Evolutionary conservation across 176 grass and related monocot species (phyloP).

Genomic region (Areca catechu): DNA sequence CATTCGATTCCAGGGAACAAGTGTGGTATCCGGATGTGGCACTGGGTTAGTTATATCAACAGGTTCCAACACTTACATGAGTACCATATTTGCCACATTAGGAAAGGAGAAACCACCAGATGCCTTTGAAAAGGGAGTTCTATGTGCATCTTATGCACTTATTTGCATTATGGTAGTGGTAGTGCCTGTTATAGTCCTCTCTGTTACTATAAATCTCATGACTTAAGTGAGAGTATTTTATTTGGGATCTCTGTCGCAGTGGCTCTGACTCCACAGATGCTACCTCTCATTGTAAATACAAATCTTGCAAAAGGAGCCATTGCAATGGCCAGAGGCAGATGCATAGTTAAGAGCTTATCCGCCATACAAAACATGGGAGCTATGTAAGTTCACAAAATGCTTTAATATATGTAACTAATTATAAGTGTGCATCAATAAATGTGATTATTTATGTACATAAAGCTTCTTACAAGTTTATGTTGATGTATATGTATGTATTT

Average conservation of each 20-base stretch:
- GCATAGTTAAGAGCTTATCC: conserved; percentile 36
- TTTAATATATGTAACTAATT: no score
- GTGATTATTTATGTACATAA: no score
- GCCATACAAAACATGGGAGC: conserved; percentile 39
- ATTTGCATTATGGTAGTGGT: conserved; percentile 31
- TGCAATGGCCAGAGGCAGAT: conserved; percentile 31
- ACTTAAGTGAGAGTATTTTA: conserved; percentile 27
- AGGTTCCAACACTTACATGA: conserved; percentile 30
- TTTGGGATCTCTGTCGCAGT: conserved; percentile 33
- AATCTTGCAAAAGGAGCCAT: conserved; percentile 35
- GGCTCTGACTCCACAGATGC: conserved; percentile 38
- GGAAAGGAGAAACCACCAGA: conserved; percentile 22
- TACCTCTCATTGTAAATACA: conserved; percentile 40
- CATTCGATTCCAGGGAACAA: conserved; percentile 27
- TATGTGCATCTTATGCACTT: conserved; percentile 27
- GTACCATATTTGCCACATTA: conserved; percentile 29
- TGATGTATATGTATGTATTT: no score
- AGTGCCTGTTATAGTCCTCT: conserved; percentile 15
- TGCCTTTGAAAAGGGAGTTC: conserved; percentile 24
- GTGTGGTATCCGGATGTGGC: conserved; percentile 30
- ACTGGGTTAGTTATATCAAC: conserved; percentile 35
- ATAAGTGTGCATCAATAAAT: no score
- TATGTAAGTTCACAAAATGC: conserved; percentile 24
- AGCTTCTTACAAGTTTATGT: no score
- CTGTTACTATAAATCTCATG: conserved; percentile 24